These are phyloP conservation scores for Pythium aquatile DNA, from an alignment of 352 stramenopile species.

Conservation along the genomic window DNA sequence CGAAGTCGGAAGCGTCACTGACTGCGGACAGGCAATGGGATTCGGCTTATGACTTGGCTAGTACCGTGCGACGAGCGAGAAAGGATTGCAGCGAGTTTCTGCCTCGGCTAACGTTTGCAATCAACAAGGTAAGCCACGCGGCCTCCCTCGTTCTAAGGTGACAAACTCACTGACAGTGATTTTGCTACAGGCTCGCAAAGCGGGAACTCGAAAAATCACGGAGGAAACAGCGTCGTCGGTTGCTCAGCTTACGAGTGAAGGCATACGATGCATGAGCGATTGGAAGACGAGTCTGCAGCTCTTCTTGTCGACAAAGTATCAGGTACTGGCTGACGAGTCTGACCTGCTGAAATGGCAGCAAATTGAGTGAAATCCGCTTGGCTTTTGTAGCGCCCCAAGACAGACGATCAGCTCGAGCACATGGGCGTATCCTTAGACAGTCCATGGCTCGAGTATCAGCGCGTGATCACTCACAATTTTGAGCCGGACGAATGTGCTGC, in stretches of 20 bases:
- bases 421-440: conserved; percentile 30
- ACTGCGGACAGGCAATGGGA: conserved; percentile 11
- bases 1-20: neutral
- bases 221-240: conserved; percentile 5
- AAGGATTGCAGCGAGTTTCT: conserved; percentile 35
- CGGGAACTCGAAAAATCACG: neutral
- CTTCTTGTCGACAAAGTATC: conserved; percentile 23
- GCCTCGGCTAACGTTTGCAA: conserved; percentile 32
- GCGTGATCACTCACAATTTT: conserved; percentile 73
- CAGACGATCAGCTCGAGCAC: conserved; percentile 30
- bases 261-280: conserved; percentile 18
- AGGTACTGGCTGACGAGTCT: conserved; percentile 1
- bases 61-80: conserved; percentile 18
- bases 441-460: conserved; percentile 63
- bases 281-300: conserved; percentile 25
- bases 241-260: conserved; percentile 12
- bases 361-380: neutral
- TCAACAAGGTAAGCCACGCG: conserved; percentile 42
- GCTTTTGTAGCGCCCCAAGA: conserved; percentile 33
- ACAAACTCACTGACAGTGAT: neutral
- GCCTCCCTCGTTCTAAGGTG: too few species aligned
- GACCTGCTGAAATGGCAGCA: too few species aligned
- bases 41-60: conserved; percentile 15
- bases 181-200: conserved; percentile 7
- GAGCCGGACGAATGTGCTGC: conserved; percentile 49